phyloP scores from a whole-genome alignment of 1,284 basidiomycete species.

The Uromyces viciae-fabae region DNA sequence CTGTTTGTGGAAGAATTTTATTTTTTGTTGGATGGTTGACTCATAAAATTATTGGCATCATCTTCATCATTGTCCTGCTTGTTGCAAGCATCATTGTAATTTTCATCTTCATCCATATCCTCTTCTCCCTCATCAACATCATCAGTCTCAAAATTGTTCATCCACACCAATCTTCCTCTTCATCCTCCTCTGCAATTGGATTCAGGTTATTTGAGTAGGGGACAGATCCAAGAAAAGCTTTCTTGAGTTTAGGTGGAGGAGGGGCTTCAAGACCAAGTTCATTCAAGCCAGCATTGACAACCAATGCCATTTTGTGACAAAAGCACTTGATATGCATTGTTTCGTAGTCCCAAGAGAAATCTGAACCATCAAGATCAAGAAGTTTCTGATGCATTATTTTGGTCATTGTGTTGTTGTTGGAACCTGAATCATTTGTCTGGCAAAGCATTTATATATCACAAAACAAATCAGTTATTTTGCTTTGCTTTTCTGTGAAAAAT shows the following conservation, averaged over 20 bases:
- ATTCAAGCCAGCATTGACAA: slow-evolving; percentile 1
- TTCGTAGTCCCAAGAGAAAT: background rate
- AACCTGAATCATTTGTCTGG: slow-evolving; percentile 19
- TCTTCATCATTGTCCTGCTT: background rate
- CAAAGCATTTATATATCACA: too few species aligned
- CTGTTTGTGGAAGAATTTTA: background rate
- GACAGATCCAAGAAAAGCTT: background rate
- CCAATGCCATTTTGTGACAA: slow-evolving; percentile 7
- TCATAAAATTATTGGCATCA: background rate
- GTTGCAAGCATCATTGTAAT: background rate
- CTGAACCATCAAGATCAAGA: background rate
- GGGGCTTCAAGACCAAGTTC: background rate
- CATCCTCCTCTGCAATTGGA: background rate
- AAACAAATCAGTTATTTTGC: too few species aligned
- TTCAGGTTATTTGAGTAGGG: background rate
- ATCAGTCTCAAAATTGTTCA: too few species aligned
- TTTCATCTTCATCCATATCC: too few species aligned
- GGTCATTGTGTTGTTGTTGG: background rate
- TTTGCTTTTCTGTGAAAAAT: too few species aligned
- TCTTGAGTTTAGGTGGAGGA: background rate
- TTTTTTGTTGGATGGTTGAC: background rate
- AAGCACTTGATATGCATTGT: slow-evolving; percentile 9
- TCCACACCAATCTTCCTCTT: background rate
- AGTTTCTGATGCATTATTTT: background rate
- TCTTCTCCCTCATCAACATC: too few species aligned